These are phyloP conservation scores for Tubosaeta sp. DNA, from an alignment of 768 basidiomycete genomes.

Conservation along the genomic window DNA sequence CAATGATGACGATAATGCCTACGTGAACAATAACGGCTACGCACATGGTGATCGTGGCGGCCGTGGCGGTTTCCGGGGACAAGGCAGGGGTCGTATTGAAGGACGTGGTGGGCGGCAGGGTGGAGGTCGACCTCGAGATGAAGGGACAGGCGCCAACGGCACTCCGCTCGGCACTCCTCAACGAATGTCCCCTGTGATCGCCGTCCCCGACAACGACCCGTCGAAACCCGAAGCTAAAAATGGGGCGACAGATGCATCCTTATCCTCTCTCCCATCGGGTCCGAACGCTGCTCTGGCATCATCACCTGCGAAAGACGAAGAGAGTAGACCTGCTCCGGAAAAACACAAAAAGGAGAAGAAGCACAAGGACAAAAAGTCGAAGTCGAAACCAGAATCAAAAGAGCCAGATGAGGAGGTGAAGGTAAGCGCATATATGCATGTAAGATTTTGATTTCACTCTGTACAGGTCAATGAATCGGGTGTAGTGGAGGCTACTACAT, in stretches of 20 bases:
- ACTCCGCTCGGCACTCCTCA: conserved; percentile 65
- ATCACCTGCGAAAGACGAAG: conserved; percentile 1
- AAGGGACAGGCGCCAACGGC: conserved; percentile 61
- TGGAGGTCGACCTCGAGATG: conserved; percentile 18
- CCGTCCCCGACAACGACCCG: conserved; percentile 14
- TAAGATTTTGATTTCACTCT: conserved; percentile 5
- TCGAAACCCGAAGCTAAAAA: not conserved
- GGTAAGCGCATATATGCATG: conserved; percentile 12
- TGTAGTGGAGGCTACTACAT: not conserved
- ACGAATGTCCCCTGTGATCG: conserved; percentile 44
- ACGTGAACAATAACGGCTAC: conserved; percentile 18
- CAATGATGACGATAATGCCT: not conserved
- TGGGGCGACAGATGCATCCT: not conserved
- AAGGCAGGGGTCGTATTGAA: conserved; percentile 30
- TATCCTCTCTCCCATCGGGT: not conserved
- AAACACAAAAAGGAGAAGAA: conserved; percentile 19
- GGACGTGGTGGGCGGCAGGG: conserved; percentile 26
- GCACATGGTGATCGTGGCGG: conserved; percentile 6
- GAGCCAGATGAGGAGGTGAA: not conserved
- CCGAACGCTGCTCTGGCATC: not conserved
- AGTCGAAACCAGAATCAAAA: conserved; percentile 11
- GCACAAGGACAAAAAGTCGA: conserved; percentile 15
- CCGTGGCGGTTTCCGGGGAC: conserved; percentile 14
- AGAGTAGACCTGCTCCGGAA: not conserved
- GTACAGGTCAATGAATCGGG: conserved; percentile 2